Evolutionary conservation across 1,284 basidiomycete genomes (phyloP), one percentile per base, ranked within the genome.

Genomic region (Puccinia novopanici): DNA sequence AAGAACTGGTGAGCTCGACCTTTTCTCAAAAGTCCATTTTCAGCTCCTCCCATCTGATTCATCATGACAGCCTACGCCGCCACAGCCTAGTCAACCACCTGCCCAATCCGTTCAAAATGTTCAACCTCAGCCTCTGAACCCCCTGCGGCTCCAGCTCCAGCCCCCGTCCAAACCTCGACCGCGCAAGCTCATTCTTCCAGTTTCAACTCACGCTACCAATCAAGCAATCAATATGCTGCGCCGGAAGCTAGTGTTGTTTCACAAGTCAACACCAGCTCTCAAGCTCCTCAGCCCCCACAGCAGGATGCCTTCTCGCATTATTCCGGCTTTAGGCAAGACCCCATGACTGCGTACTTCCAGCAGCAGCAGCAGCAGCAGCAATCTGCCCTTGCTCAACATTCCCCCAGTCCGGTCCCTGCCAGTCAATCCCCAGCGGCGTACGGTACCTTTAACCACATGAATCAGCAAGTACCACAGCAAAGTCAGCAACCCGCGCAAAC

Each of bases 351-450:
- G 3, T 72, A 72, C 57, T 80, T 73, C 24, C 70, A 73, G 50
- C 78, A 80, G 45, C 78, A 80, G 37, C 77, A 70, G 52, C 78
- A 80, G n/a, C 78, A 80, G 24, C 78, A 73, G 61, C 76, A 65
- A 63, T 80, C 78, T 24, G n/a, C 54, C 37, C 48, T 73, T 42
- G 40, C 67, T 65, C 78, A 80, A 55, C 78, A 80, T 37, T 73
- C 78, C 15, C 37, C 27, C 34, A 80, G 78, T 59, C 78, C 78
- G 13, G 70, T 61, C 45, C 68, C 78, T 27, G 70, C 78, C 10
- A 73, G 70, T 48, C 70, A 73, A 54, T n/a, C 68, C 45, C 57
- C 78, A 22, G 70, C 68, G 24, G 55, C 63, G 34, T 80, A 80
- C 30, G 70, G 78, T 48, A 24, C 78, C 0, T 80, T 80, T 24